Percentiles rank a stretch among this genome's conserved stretches.
These are phyloP conservation scores for Penicillium sp. DNA, from an alignment of 2,329 filamentous ascomycete species.

Conservation along the genomic window DNA sequence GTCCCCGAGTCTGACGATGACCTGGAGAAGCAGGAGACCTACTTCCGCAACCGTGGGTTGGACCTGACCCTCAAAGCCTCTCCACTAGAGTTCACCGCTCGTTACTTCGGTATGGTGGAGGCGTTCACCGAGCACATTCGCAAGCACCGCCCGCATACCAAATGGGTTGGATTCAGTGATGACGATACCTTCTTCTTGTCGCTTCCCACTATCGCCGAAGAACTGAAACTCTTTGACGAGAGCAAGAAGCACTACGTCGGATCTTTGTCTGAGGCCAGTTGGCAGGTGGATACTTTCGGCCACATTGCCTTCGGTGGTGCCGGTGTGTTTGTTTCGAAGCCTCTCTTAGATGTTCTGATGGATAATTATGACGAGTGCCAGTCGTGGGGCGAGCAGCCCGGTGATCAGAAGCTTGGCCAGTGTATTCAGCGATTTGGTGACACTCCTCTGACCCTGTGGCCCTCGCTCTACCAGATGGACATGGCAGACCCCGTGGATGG, in stretches of 20 bases:
- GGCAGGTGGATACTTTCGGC: slow-evolving; percentile 46
- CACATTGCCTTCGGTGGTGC: slow-evolving; percentile 47
- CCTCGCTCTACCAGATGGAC: slow-evolving; percentile 47
- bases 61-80: slow-evolving; percentile 42
- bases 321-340: slow-evolving; percentile 46
- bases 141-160: slow-evolving; percentile 40
- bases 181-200: slow-evolving; percentile 48
- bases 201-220: slow-evolving; percentile 39
- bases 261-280: slow-evolving; percentile 44
- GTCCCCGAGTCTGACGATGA: slow-evolving; percentile 44
- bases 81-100: slow-evolving; percentile 43
- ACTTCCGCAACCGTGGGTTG: slow-evolving; percentile 44
- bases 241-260: slow-evolving; percentile 47
- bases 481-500: slow-evolving; percentile 44
- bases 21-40: slow-evolving; percentile 40
- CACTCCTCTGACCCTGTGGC: slow-evolving; percentile 42
- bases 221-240: slow-evolving; percentile 41
- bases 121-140: slow-evolving; percentile 42
- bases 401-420: slow-evolving; percentile 46
- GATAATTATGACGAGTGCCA: slow-evolving; percentile 44
- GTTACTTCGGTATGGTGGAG: slow-evolving; percentile 45
- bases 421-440: slow-evolving; percentile 44
- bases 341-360: slow-evolving; percentile 40
- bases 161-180: slow-evolving; percentile 46
- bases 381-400: slow-evolving; percentile 44